These are phyloP conservation scores for Prototheca wickerhamii DNA, from an alignment of 163 green algal genomes.

Conservation along the genomic window DNA sequence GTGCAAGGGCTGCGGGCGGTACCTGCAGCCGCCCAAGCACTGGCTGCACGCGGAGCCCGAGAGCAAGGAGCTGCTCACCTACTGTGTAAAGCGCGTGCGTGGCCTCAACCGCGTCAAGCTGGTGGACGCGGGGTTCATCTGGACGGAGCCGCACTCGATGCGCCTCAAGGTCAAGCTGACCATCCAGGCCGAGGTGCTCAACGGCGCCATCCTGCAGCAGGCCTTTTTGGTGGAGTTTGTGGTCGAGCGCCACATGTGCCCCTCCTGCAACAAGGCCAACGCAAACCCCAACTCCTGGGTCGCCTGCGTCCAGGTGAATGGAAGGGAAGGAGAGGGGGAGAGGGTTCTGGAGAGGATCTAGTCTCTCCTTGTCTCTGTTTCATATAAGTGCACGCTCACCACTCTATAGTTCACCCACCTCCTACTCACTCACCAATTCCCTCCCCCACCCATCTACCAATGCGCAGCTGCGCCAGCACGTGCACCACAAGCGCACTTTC, in stretches of 20 bases:
- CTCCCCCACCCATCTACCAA: neutral
- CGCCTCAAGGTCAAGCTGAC: conserved; percentile 96
- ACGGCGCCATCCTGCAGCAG: conserved; percentile 94
- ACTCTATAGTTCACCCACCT: neutral
- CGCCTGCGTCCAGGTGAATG: conserved; percentile 79
- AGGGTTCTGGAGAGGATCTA: neutral
- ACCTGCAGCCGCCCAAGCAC: conserved; percentile 91
- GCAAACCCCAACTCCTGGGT: conserved; percentile 94
- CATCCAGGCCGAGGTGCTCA: conserved; percentile 92
- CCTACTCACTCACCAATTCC: neutral
- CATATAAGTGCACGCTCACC: too few relatives aligned
- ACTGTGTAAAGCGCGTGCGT: conserved; percentile 91
- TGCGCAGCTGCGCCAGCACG: conserved; percentile 86
- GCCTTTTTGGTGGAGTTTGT: conserved; percentile 86
- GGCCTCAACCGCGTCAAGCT: conserved; percentile 90
- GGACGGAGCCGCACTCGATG: conserved; percentile 97
- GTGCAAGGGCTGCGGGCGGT: conserved; percentile 90
- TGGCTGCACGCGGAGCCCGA: conserved; percentile 90
- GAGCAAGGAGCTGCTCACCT: conserved; percentile 94
- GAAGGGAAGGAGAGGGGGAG: neutral
- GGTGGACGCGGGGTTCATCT: conserved; percentile 96
- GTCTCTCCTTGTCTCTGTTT: too few relatives aligned
- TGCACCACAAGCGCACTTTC: conserved; percentile 97
- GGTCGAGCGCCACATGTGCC: conserved; percentile 95
- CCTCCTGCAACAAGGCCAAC: conserved; percentile 73